Conservation (phyloP, 75 land plant species). For the Pseudotsuga menziesii region DNA sequence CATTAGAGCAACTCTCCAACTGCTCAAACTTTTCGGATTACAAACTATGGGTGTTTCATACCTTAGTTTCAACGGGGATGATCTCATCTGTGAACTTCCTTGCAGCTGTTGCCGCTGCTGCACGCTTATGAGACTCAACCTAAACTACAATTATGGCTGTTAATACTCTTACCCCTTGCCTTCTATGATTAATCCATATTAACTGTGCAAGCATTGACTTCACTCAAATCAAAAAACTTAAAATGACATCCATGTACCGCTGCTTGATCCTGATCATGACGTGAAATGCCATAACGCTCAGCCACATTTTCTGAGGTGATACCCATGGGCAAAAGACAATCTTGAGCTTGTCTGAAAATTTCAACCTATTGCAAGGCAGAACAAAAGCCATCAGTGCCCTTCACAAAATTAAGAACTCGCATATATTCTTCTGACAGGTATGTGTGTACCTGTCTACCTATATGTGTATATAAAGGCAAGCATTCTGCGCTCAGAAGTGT, state of each 20-base stretch:
- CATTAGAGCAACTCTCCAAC: background rate
- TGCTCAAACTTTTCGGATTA: background rate
- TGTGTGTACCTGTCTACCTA: too few relatives aligned
- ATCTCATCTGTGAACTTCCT: slow-evolving; percentile 97
- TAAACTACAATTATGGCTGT: slow-evolving; percentile 11
- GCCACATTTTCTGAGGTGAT: slow-evolving; percentile 98
- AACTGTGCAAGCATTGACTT: background rate
- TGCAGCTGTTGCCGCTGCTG: slow-evolving; percentile 87
- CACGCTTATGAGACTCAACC: slow-evolving; percentile 79
- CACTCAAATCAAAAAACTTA: slow-evolving; percentile 6
- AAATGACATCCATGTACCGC: slow-evolving; percentile 48
- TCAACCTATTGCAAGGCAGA: slow-evolving; percentile 39
- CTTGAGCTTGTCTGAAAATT: slow-evolving; percentile 60
- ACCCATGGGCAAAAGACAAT: slow-evolving; percentile 97
- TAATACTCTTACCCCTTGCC: background rate
- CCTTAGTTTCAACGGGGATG: slow-evolving; percentile 86
- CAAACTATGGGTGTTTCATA: background rate
- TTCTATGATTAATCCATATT: background rate
- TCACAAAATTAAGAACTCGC: background rate
- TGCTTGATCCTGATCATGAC: slow-evolving; percentile 88
- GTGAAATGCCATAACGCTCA: slow-evolving; percentile 72
- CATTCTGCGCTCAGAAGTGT: too few relatives aligned
- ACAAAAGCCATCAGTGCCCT: background rate
- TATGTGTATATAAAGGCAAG: too few relatives aligned
- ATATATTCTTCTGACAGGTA: background rate